Evolutionary conservation across 768 basidiomycete species (phyloP), one percentile per base, ranked within the genome.

Genomic region (Lactarius tabidus): DNA sequence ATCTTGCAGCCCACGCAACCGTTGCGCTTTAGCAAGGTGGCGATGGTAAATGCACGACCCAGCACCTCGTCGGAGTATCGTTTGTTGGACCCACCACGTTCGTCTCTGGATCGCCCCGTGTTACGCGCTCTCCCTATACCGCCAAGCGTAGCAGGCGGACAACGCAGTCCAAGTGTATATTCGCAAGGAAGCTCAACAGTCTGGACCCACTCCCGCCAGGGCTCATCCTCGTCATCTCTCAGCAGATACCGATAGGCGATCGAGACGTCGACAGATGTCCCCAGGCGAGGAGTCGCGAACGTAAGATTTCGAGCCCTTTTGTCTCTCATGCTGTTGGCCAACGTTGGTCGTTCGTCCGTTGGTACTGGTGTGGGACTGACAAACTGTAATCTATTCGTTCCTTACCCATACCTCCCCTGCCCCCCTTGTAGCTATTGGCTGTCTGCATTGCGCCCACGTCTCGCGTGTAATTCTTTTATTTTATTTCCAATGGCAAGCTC

Each of bases 161-260:
- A 28, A 9, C 61, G 33, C 33, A 20, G 20, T 15, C 8, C 31
- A 3, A 54, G 33, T 12, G 1, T 18, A 12, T 28, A 51, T 28
- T 54, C 35, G 26, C 31, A 31, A 2, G 6, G 29, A n/a, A 28
- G 33, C 12, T 39, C 39, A 28, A 43, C 39, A 33, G 8, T 33
- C 33, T 33, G 33, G 33, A 33, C 33, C 33, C 33, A 33, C 33
- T 33, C 33, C 18, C 39, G 33, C 36, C 3, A 33, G 17, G 45
- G 10, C 38, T 45, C 28, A 10, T 35, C 55, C 23, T 35, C 45
- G 29, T 57, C 56, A 26, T 35, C 65, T 17, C 39, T 29, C 20
- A 8, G n/a, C 38, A 48, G 33, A 20, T 66, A 62, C 33, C 8
- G 35, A 26, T 66, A 62, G 60, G n/a, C 26, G 14, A 33, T 10